Conservation (phyloP, 495 filamentous ascomycete species). For the Polyplosphaeria fusca region DNA sequence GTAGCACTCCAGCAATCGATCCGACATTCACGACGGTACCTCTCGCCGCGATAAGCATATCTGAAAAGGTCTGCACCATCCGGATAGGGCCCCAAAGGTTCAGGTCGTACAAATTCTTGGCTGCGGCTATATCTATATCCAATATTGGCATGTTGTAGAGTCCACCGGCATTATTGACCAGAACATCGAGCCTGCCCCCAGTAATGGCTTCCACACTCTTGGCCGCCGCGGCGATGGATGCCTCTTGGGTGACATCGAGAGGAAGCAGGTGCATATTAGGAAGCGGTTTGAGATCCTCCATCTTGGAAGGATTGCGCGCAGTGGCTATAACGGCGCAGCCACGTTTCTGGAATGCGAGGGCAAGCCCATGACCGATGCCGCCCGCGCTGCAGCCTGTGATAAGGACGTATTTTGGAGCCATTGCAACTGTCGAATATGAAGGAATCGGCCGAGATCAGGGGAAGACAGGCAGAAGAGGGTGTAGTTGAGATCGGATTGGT, state of each 20-base stretch:
- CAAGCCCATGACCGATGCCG: slow-evolving; percentile 47
- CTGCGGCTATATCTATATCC: slow-evolving; percentile 15
- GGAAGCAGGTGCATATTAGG: slow-evolving; percentile 5
- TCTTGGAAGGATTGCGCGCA: slow-evolving; percentile 41
- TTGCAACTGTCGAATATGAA: no score
- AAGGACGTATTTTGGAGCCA: slow-evolving; percentile 33
- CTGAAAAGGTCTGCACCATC: slow-evolving; percentile 44
- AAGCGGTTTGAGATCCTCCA: slow-evolving; percentile 13
- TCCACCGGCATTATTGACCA: slow-evolving; percentile 27
- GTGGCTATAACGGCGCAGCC: slow-evolving; percentile 47
- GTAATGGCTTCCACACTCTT: not conserved
- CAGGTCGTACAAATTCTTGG: slow-evolving; percentile 41
- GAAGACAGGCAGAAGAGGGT: no score
- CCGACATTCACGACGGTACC: slow-evolving; percentile 12
- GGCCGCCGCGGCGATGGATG: not conserved
- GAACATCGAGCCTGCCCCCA: slow-evolving; percentile 17
- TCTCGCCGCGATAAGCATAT: slow-evolving; percentile 43
- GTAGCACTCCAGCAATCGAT: not conserved
- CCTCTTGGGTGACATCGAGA: slow-evolving; percentile 7
- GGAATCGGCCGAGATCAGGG: no score
- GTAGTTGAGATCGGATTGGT: no score
- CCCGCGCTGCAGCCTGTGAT: slow-evolving; percentile 51
- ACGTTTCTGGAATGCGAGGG: slow-evolving; percentile 41
- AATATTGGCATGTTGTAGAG: slow-evolving; percentile 5
- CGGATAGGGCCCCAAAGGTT: slow-evolving; percentile 47